phyloP scores from a whole-genome alignment of 306 rosid genomes.

The Ochetophila trinervis region DNA sequence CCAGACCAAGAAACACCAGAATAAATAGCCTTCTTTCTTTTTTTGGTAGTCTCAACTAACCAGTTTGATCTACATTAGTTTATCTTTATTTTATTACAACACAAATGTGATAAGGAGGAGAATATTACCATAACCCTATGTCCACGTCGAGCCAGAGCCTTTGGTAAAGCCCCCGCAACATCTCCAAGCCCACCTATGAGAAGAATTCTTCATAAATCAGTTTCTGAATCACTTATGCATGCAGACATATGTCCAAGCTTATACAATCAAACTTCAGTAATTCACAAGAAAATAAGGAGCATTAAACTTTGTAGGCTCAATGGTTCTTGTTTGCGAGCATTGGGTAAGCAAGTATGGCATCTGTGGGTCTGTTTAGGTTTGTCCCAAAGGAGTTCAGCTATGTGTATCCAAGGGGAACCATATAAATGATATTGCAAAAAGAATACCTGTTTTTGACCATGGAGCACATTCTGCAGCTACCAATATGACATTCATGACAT shows the following conservation, averaged over 20 bases:
- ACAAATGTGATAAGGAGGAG: conserved; percentile 13
- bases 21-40: too few relatives aligned
- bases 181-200: conserved; percentile 95
- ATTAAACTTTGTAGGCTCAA: not conserved
- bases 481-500: conserved; percentile 82
- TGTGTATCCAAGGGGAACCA: conserved; percentile 15
- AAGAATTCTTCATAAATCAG: conserved; percentile 34
- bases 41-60: too few relatives aligned
- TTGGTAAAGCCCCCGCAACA: conserved; percentile 94
- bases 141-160: conserved; percentile 99
- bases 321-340: too few relatives aligned
- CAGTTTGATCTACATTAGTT: not conserved
- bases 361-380: conserved; percentile 1
- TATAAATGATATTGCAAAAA: conserved; percentile 4
- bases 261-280: too few relatives aligned
- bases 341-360: not conserved
- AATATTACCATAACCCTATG: conserved; percentile 90
- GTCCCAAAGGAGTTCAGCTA: conserved; percentile 4
- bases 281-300: not conserved
- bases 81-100: not conserved
- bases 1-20: not conserved
- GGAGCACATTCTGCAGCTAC: conserved; percentile 95
- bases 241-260: not conserved
- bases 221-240: conserved; percentile 10
- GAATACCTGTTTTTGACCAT: conserved; percentile 83